Evolutionary conservation across 2,329 filamentous ascomycete species (phyloP).

Genomic region (Sporothrix pseudoabietina): DNA sequence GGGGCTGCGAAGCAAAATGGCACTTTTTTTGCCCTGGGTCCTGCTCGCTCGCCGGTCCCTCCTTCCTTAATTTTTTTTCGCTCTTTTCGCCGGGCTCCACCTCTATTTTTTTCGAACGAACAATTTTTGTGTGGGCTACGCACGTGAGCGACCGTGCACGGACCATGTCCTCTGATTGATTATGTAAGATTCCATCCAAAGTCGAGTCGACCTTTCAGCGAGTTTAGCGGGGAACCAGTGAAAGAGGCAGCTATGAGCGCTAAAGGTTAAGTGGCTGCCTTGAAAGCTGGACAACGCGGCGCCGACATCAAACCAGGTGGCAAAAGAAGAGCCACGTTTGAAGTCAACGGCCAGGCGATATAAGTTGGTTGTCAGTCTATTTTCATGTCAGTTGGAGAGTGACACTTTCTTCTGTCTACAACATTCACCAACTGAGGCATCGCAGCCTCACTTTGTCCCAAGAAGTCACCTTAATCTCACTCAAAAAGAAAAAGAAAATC

Average conservation of each 20-base stretch:
- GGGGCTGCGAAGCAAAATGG: conserved; percentile 20
- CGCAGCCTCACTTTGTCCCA: background rate
- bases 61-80: conserved; percentile 25
- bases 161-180: background rate
- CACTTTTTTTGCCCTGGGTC: conserved; percentile 21
- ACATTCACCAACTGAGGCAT: background rate
- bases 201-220: background rate
- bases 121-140: conserved; percentile 32
- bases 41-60: background rate
- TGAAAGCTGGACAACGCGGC: background rate
- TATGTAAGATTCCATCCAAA: conserved; percentile 13
- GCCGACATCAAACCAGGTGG: conserved; percentile 20
- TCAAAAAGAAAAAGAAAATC: background rate
- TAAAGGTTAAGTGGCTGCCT: conserved; percentile 24
- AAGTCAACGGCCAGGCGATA: background rate
- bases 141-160: conserved; percentile 31
- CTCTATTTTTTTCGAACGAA: conserved; percentile 20
- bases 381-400: background rate
- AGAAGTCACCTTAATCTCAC: background rate
- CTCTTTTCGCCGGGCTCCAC: conserved; percentile 25
- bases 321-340: conserved; percentile 16
- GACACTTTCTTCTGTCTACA: background rate
- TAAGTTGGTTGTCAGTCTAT: background rate
- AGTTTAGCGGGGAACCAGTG: background rate
- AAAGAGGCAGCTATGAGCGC: background rate